A percentile compares a stretch with the other conserved stretches of the same genome.
phyloP scores from a whole-genome alignment of 345 rosid genomes.

The Barbarea vulgaris region DNA sequence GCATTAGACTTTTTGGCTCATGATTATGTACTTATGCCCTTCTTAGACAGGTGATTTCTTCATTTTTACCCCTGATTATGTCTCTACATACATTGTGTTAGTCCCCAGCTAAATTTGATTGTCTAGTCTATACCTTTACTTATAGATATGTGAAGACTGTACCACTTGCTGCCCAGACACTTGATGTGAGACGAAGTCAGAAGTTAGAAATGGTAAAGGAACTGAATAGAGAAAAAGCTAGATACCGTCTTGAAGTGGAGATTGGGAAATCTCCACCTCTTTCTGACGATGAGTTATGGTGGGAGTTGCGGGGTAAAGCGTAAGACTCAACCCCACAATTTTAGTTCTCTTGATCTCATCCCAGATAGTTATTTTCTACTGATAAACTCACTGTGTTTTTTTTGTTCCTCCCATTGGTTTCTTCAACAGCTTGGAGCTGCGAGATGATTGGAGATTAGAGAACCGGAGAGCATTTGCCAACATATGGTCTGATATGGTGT shows the following conservation, averaged over 20 bases:
- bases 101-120: conserved; percentile 16
- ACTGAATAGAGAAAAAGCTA: conserved; percentile 68
- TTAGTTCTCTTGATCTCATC: conserved; percentile 2
- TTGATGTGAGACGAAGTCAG: conserved; percentile 82
- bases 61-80: not conserved
- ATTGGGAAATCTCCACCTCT: conserved; percentile 97
- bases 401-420: conserved; percentile 15
- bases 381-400: conserved; percentile 1
- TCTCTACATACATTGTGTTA: not conserved
- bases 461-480: conserved; percentile 92
- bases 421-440: conserved; percentile 75
- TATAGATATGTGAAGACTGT: conserved; percentile 88
- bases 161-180: conserved; percentile 86
- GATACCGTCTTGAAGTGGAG: conserved; percentile 80
- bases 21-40: conserved; percentile 93
- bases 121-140: conserved; percentile 1
- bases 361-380: not conserved
- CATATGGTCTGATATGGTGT: conserved; percentile 92
- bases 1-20: conserved; percentile 86
- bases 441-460: conserved; percentile 86
- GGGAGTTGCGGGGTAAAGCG: conserved; percentile 92
- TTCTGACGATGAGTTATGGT: conserved; percentile 87
- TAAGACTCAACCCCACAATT: conserved; percentile 47
- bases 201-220: conserved; percentile 89
- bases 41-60: conserved; percentile 76